Conservation (phyloP, 2,329 filamentous ascomycete genomes). For the Cercospora sp. region DNA sequence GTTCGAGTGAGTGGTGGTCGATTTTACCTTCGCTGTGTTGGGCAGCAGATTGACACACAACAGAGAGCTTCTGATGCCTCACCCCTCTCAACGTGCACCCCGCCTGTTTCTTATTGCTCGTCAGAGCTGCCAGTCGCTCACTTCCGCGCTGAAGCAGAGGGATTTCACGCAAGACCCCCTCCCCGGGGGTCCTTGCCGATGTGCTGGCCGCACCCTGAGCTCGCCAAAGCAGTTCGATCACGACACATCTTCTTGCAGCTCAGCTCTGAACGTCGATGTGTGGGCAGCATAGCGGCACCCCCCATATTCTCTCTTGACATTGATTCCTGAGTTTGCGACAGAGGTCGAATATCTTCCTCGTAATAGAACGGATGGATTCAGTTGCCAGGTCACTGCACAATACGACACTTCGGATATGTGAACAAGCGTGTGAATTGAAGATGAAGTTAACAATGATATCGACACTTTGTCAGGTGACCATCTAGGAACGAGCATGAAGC, state of each 20-base stretch:
- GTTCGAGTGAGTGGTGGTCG: too few relatives aligned
- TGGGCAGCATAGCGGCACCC: neutral
- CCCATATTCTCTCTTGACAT: neutral
- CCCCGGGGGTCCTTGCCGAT: neutral
- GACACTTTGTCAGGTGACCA: neutral
- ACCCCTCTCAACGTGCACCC: too few relatives aligned
- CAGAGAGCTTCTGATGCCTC: too few relatives aligned
- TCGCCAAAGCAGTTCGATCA: neutral
- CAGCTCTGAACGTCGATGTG: neutral
- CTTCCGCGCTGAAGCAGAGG: neutral
- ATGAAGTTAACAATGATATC: neutral
- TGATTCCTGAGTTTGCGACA: neutral
- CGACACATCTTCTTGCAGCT: neutral
- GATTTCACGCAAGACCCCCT: neutral
- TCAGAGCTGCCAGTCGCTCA: neutral
- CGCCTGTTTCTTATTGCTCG: neutral
- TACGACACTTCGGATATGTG: neutral
- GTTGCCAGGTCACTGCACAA: neutral
- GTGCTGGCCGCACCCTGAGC: neutral
- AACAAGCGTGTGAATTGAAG: neutral
- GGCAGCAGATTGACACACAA: too few relatives aligned
- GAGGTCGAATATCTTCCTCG: neutral
- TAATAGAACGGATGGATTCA: neutral
- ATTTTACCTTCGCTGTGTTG: too few relatives aligned
- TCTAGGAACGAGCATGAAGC: neutral